Conservation (phyloP, 2,329 filamentous ascomycete genomes). For the Rhinocladiella similis region DNA sequence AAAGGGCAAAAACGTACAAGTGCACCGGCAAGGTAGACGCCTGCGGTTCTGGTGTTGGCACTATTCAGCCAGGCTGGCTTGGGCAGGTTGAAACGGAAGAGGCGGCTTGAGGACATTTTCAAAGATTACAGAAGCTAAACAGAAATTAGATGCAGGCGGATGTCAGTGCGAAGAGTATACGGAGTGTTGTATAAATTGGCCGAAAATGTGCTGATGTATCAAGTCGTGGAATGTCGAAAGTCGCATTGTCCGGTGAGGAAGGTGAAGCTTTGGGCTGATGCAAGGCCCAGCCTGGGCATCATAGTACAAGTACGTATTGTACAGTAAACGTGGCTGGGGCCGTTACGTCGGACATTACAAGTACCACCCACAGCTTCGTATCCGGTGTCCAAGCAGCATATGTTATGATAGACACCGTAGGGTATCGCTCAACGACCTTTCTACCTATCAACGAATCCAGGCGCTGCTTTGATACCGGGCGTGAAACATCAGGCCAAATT, state of each 20-base stretch:
- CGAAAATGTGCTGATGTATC: no score
- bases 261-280: neutral
- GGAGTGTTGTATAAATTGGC: neutral
- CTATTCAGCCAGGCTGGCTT: slow-evolving; percentile 68
- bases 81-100: slow-evolving; percentile 61
- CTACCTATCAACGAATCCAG: no score
- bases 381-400: no score
- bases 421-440: no score
- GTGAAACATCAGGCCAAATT: no score
- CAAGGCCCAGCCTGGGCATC: neutral
- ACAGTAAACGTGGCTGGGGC: neutral
- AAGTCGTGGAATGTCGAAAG: neutral
- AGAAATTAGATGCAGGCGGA: neutral
- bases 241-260: neutral
- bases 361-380: no score
- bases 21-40: slow-evolving; percentile 66
- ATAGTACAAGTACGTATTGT: no score
- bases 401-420: no score
- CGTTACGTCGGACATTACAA: no score
- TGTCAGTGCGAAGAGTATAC: neutral
- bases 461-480: no score
- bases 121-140: no score
- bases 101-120: slow-evolving; percentile 44
- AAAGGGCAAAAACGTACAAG: slow-evolving; percentile 51
- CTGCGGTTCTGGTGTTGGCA: slow-evolving; percentile 61